Base-by-base conservation (phyloP, 495 filamentous ascomycete genomes). In the Aspergillus bertholletiae region DNA sequence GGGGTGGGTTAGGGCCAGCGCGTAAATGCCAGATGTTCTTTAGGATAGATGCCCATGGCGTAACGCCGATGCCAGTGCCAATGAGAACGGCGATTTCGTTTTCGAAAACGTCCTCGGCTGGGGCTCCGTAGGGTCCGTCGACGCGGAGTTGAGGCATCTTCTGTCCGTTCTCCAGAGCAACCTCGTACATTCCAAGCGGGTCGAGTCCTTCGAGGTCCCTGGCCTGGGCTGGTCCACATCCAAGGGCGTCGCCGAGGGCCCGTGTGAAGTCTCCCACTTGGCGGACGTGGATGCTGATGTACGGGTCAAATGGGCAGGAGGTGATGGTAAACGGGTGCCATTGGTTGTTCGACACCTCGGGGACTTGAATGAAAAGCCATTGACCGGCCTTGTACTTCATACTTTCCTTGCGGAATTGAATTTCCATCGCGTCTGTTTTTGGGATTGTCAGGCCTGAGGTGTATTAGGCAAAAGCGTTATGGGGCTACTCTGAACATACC, bases 251-350 rank as follows among this genome's bases (percentile, higher is more conserved):
- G 65, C 89, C 95, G 13, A 98, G 82, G 1, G 83, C 82, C 52
- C 84, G 84, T 13, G 95, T 98, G 71, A 94, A 98, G 69, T 98
- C 94, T 51, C 94, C 94, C 9, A 97, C 92, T 78, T 97, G 94
- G 45, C 93, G 88, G 54, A 98, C 85, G 67, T 98, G 94, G 21
- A 98, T 81, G 49, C 89, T 94, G 64, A 97, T 81, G 71, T 98
- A 96, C 2, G 88, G 86, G 60, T 99, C 94, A 63, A 89, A 91
- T 22, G 95, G 94, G 71, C 95, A 97, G 47, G 95, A 97, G 11
- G 94, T 99, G 74, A 99, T 99, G 67, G 94, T 99, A 70, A 97
- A 99, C 15, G 94, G 94, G 72, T 99, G 94, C 94, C 94, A 99
- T 75, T 99, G 93, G 57, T 87, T 84, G 53, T 75, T 81, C 49